Evolutionary conservation across 2,329 filamentous ascomycete species (phyloP).

Genomic region (Onygena corvina): DNA sequence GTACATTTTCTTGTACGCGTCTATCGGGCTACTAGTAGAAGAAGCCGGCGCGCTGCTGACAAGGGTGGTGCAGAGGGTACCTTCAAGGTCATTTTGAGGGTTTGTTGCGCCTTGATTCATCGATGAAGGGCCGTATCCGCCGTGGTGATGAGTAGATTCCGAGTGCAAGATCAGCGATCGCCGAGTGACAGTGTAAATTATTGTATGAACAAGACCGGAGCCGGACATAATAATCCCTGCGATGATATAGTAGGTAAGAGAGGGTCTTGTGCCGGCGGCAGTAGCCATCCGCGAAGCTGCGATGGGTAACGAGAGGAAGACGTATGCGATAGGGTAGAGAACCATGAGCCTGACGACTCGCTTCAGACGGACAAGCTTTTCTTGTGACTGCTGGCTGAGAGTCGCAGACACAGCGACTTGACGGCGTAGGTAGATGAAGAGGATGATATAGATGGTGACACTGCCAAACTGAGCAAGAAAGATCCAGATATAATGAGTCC

Average conservation of each 20-base stretch:
- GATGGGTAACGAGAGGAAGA: conserved; percentile 50
- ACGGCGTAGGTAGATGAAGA: conserved; percentile 39
- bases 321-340: conserved; percentile 42
- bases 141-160: background rate
- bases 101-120: background rate
- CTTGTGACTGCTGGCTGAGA: conserved; percentile 17
- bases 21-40: background rate
- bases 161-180: conserved; percentile 39
- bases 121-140: background rate
- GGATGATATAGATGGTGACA: conserved; percentile 36
- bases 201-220: conserved; percentile 46
- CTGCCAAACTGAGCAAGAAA: conserved; percentile 42
- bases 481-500: conserved; percentile 43
- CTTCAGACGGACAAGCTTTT: conserved; percentile 16
- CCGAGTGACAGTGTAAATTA: conserved; percentile 47
- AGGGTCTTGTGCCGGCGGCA: conserved; percentile 24
- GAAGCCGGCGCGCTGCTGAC: background rate
- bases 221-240: conserved; percentile 45
- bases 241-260: conserved; percentile 37
- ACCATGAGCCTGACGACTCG: conserved; percentile 36
- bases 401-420: conserved; percentile 30
- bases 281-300: conserved; percentile 38
- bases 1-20: background rate
- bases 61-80: conserved; percentile 1
- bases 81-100: background rate